Conservation (phyloP, 768 basidiomycete genomes). For the Phlebiopsis flavidoalba region DNA sequence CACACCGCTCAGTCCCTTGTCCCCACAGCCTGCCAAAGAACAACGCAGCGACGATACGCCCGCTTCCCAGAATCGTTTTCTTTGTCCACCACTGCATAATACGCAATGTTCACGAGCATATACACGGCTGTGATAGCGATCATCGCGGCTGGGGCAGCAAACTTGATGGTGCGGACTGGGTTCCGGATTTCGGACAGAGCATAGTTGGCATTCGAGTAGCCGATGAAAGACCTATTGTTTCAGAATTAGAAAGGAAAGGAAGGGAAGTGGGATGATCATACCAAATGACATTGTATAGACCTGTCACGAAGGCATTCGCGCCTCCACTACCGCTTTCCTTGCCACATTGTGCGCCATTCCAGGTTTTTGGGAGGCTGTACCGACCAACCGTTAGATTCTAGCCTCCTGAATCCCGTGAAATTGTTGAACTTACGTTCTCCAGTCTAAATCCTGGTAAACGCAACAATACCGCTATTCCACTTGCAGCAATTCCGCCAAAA, state of each 20-base stretch:
- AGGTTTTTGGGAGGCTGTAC: conserved; percentile 46
- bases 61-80: conserved; percentile 60
- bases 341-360: conserved; percentile 57
- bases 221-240: conserved; percentile 55
- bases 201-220: conserved; percentile 74
- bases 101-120: conserved; percentile 63
- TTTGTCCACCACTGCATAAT: conserved; percentile 70
- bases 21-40: conserved; percentile 77
- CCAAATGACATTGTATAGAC: conserved; percentile 71
- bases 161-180: conserved; percentile 65
- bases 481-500: conserved; percentile 47
- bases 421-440: conserved; percentile 38
- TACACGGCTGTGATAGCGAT: conserved; percentile 54
- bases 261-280: conserved; percentile 20
- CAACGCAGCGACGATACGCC: conserved; percentile 64
- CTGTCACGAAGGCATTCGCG: conserved; percentile 56
- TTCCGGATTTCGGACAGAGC: conserved; percentile 66
- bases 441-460: conserved; percentile 47
- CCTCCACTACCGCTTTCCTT: conserved; percentile 47
- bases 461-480: conserved; percentile 47
- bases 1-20: conserved; percentile 51
- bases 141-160: conserved; percentile 66
- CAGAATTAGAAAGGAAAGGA: background rate
- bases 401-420: background rate
- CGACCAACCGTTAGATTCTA: background rate